Base-by-base conservation (phyloP, 2,329 filamentous ascomycete species). In the Microcera coccophila region DNA sequence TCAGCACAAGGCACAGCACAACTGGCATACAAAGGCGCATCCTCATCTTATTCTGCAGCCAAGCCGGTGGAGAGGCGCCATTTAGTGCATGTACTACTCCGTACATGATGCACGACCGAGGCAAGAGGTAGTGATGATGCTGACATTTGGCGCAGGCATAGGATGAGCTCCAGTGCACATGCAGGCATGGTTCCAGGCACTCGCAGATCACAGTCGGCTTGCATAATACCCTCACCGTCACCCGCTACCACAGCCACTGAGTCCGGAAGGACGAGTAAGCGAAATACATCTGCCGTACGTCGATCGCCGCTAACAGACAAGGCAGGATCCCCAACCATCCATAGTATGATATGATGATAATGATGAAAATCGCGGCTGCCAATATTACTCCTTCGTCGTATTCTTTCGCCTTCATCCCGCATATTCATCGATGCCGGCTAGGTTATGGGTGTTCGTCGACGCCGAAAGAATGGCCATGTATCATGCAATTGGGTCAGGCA, bases 31-130 rank as follows among this genome's bases (percentile, higher is more conserved):
- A 20, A 34, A 18, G 39, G 37, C 24, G 45, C 45, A 45, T 49
- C 33, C 51, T 58, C 55, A 58, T 58, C 52, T 58, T 50, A 41
- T 41, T 33, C 54, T 56, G 55, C 53, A 58, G 54, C 54, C 54
- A 55, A 50, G 44, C 50, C 44, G 52, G 43, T 42, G 50, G 36
- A 29, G 32, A 36, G 38, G 37, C 41, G 51, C 29, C 28, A 18
- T 28, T 39, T 34, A 24, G 38, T 41, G 28, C 39, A 44, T 42
- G 33, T 28, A 35, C 22, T 29, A 24, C 39, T 4, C 26, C 18
- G 34, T 48, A 42, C 45, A 42, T 45, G 41, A 45, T 48, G 36
- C 33, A 35, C 29, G 29, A 17, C 8, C 29, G 29, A 32, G 29
- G 29, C 29, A n/a, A 32, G 29, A 17, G 12, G n/a, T 5, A 17